These are phyloP conservation scores for Penicillium sp. DNA, from an alignment of 2,329 filamentous ascomycete species.

Conservation along the genomic window DNA sequence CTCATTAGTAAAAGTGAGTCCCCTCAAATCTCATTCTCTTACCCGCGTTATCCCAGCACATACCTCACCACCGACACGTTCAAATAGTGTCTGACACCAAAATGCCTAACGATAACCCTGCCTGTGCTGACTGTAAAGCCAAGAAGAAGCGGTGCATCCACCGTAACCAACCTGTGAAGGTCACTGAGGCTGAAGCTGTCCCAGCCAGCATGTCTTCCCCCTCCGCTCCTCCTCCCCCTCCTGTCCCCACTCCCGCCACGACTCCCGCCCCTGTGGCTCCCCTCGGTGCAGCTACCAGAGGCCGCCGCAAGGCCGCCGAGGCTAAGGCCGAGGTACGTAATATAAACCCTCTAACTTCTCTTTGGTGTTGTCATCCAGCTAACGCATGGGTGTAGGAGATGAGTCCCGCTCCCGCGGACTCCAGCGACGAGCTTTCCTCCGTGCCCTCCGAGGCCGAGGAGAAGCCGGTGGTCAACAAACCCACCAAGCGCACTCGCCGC, in stretches of 20 bases:
- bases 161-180: neutral
- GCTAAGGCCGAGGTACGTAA: neutral
- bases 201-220: neutral
- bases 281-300: neutral
- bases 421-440: conserved; percentile 1
- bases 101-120: conserved; percentile 1
- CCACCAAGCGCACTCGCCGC: neutral
- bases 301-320: neutral
- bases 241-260: neutral
- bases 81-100: conserved; percentile 3
- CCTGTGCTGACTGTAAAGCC: conserved; percentile 24
- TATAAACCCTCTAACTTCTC: neutral
- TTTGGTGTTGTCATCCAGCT: neutral
- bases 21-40: too few species aligned
- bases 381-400: neutral
- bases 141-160: conserved; percentile 32
- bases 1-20: neutral
- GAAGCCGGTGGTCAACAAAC: neutral
- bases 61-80: neutral
- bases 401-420: neutral
- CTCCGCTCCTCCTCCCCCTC: neutral
- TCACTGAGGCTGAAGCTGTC: neutral
- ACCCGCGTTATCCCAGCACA: neutral
- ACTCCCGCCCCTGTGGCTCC: neutral
- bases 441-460: neutral